Evolutionary conservation across 352 stramenopile genomes (phyloP), one percentile per base, ranked within the genome.

Genomic region (Globisporangium orthogonon): DNA sequence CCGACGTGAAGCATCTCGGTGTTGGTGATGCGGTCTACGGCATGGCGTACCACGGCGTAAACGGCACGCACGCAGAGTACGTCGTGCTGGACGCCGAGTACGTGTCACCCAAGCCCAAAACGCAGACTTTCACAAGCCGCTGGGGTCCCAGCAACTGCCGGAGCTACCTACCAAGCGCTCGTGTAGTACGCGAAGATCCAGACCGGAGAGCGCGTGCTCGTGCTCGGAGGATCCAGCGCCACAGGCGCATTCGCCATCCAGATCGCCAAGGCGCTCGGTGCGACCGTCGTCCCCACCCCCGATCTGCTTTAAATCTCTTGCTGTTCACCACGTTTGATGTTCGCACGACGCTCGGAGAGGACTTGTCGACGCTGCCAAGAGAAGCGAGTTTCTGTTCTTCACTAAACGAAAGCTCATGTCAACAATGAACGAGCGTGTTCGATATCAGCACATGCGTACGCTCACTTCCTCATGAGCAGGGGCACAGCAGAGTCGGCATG

Each of bases 21-120:
- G 68, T 81, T 9, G 82, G 78, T 13, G 80, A 90, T 61, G 67
- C 61, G 33, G 73, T 94, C 40, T 90, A 57, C 52, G 41, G 29
- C 14, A 15, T 28, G 14, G 41, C 52, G 3, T 17, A 39, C 0
- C 40, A 13, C 2, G 23, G 29, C 6, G 37, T 40, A 14, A 50
- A 50, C 11, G 51, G 51, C 39, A n/a, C 52, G 11, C 30, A 60
- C 11, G 54, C 53, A 9, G 58, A 66, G 47, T 70, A 56, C 54
- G 10, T 61, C 2, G 14, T 23, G 1, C 6, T 44, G 4, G 60
- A 62, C n/a, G 48, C 29, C 10, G 3, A 66, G 45, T 64, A 58
- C 14, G 61, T 78, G 18, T 60, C 67, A 2, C 56, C 17, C 41
- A 78, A 75, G 59, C 70, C 70, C 0, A 63, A n/a, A 41, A 71